These are phyloP conservation scores for Monosporascus sp. DNA, from an alignment of 2,329 filamentous ascomycete species.

Conservation along the genomic window DNA sequence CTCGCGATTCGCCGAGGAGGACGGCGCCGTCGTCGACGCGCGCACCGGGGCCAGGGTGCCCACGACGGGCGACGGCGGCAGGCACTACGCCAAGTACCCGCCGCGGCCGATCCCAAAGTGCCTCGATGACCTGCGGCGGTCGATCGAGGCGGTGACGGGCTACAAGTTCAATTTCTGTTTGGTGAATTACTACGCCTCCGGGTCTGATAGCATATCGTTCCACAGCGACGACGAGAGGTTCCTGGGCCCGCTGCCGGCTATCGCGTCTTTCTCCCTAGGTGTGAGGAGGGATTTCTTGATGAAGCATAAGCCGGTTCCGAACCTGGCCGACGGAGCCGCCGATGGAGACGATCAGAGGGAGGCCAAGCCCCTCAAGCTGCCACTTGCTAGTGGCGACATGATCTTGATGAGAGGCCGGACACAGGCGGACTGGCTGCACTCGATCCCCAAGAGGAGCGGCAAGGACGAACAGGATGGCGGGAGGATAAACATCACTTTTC, in stretches of 20 bases:
- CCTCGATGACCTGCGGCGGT: constrained; percentile 55
- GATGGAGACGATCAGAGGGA: constrained; percentile 7
- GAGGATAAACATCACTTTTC: constrained; percentile 73
- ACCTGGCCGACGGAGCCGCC: constrained; percentile 21
- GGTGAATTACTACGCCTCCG: constrained; percentile 78
- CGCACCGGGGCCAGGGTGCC: constrained; percentile 37
- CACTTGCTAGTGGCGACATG: constrained; percentile 68
- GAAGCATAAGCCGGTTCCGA: constrained; percentile 63
- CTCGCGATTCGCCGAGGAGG: constrained; percentile 46
- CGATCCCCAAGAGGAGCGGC: constrained; percentile 68
- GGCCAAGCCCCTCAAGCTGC: constrained; percentile 41
- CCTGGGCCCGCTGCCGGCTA: constrained; percentile 62
- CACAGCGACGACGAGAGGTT: constrained; percentile 80
- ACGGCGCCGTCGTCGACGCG: constrained; percentile 36
- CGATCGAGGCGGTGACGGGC: constrained; percentile 62
- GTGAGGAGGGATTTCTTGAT: constrained; percentile 70
- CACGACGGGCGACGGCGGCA: constrained; percentile 38
- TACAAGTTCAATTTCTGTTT: constrained; percentile 72
- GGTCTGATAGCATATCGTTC: constrained; percentile 71
- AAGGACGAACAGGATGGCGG: constrained; percentile 57
- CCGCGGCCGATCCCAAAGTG: constrained; percentile 69
- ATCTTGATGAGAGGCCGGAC: constrained; percentile 70
- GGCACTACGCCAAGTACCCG: constrained; percentile 46
- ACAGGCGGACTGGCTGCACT: constrained; percentile 74
- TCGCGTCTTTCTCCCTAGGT: constrained; percentile 71